These are phyloP conservation scores for Garcileccinum viscosum DNA, from an alignment of 1,284 basidiomycete genomes.

Conservation along the genomic window DNA sequence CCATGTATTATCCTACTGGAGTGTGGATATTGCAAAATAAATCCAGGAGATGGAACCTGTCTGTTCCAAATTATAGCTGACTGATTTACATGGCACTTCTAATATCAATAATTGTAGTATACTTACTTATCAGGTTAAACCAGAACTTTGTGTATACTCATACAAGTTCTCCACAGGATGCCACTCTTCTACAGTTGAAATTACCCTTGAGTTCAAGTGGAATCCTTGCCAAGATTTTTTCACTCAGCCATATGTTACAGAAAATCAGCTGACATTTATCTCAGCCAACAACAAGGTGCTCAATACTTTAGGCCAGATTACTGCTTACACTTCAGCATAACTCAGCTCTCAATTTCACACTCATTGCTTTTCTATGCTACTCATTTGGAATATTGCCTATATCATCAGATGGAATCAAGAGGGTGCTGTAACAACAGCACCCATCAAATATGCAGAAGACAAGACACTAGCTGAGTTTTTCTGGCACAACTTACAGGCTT, in stretches of 20 bases:
- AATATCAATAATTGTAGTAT: background rate
- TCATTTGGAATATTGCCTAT: too few relatives aligned
- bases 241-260: background rate
- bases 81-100: background rate
- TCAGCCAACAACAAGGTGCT: too few relatives aligned
- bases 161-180: background rate
- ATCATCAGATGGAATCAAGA: too few relatives aligned
- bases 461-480: too few relatives aligned
- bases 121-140: background rate
- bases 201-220: background rate
- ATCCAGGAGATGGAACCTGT: background rate
- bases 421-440: too few relatives aligned
- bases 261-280: too few relatives aligned
- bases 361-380: too few relatives aligned
- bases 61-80: background rate
- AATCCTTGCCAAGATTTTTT: background rate
- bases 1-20: background rate
- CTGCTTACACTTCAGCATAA: too few relatives aligned
- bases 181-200: background rate
- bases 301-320: too few relatives aligned
- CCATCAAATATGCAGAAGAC: too few relatives aligned
- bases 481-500: too few relatives aligned
- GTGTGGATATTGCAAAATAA: background rate
- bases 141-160: background rate
- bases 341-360: too few relatives aligned